A percentile compares a stretch with the other conserved stretches of the same genome.
Conservation (phyloP, 805 yeast genomes). For the Kuraishia piskuri region DNA sequence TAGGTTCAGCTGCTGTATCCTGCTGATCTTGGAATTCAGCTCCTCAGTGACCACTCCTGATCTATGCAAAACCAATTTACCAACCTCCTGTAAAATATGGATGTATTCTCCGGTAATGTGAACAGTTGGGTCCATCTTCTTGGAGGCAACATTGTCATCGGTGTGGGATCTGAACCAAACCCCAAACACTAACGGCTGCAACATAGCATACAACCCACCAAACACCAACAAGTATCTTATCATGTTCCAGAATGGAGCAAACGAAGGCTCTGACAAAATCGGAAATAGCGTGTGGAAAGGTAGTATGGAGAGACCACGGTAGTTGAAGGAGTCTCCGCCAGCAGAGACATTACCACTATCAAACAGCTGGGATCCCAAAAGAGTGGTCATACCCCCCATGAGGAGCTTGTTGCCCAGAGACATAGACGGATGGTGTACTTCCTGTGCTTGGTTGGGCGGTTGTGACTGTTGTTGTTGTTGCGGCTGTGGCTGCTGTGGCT, state of each 20-base stretch:
- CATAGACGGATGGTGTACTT: slow-evolving; percentile 8
- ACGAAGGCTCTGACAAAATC: slow-evolving; percentile 10
- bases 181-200: slow-evolving; percentile 8
- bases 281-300: slow-evolving; percentile 18
- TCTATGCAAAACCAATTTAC: slow-evolving; percentile 7
- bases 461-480: slow-evolving; percentile 4
- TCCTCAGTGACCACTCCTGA: slow-evolving; percentile 7
- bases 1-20: slow-evolving; percentile 8
- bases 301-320: slow-evolving; percentile 16
- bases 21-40: slow-evolving; percentile 7
- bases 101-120: background rate
- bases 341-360: slow-evolving; percentile 5
- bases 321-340: slow-evolving; percentile 7
- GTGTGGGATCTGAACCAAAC: background rate
- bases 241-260: slow-evolving; percentile 6
- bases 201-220: slow-evolving; percentile 12
- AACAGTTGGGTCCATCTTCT: background rate
- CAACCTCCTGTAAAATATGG: background rate
- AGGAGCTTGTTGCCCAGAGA: slow-evolving; percentile 17
- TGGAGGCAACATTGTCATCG: background rate
- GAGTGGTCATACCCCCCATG: slow-evolving; percentile 25
- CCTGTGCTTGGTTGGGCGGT: background rate
- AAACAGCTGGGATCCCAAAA: slow-evolving; percentile 23
- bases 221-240: slow-evolving; percentile 11
- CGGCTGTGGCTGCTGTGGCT: slow-evolving; percentile 7